These are phyloP conservation scores for Neckera pumila DNA, from an alignment of 225 moss, liverwort and hornwort species.

Conservation along the genomic window DNA sequence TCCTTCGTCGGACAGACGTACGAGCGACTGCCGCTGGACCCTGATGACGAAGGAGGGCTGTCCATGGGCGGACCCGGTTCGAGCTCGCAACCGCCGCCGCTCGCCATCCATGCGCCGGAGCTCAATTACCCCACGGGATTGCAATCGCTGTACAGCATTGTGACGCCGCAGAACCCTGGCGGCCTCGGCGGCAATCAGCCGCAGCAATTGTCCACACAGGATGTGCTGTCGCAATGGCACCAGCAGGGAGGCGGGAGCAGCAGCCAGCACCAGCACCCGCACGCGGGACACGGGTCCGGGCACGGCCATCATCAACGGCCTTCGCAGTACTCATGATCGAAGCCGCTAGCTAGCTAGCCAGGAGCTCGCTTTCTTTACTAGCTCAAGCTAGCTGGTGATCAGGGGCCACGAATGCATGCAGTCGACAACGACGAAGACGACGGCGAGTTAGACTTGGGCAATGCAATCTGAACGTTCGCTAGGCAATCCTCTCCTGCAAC, in stretches of 20 bases:
- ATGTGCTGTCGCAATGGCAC: constrained; percentile 31
- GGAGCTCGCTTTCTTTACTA: background rate
- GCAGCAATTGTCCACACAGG: constrained; percentile 45
- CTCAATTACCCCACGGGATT: constrained; percentile 25
- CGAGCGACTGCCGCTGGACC: constrained; percentile 83
- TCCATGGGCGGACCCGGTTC: constrained; percentile 30
- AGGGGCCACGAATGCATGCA: background rate
- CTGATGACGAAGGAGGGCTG: constrained; percentile 52
- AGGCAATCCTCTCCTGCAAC: background rate
- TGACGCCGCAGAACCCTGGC: constrained; percentile 30
- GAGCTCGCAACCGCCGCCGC: constrained; percentile 25
- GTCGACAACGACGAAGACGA: background rate
- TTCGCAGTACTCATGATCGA: constrained; percentile 23
- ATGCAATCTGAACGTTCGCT: background rate
- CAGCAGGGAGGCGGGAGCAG: constrained; percentile 22
- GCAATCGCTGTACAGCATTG: constrained; percentile 47
- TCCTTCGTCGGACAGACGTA: constrained; percentile 79
- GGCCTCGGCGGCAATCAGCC: constrained; percentile 19
- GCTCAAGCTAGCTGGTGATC: background rate
- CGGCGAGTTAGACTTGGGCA: background rate
- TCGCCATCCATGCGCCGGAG: constrained; percentile 39
- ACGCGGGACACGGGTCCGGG: background rate
- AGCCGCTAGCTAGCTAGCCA: background rate
- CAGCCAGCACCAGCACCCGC: constrained; percentile 7
- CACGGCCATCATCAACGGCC: constrained; percentile 36